These are phyloP conservation scores for Hemileia vastatrix DNA, from an alignment of 1,284 basidiomycete genomes.

Conservation along the genomic window DNA sequence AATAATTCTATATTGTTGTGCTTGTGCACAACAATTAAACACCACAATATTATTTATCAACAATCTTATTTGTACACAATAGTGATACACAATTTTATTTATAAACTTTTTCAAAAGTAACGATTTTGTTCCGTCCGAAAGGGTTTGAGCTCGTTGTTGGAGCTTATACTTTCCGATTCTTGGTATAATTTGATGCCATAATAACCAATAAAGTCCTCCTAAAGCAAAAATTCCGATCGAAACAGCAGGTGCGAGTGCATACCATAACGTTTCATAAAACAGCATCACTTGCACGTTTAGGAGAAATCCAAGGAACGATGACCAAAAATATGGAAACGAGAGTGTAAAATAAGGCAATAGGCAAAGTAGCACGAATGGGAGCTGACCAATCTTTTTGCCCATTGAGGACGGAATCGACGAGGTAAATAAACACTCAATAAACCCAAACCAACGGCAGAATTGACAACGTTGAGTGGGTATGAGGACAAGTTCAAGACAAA, in stretches of 20 bases:
- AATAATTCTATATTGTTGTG: too few species aligned
- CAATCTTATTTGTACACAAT: too few species aligned
- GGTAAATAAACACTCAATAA: too few species aligned
- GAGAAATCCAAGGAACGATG: constrained; percentile 36
- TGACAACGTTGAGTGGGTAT: constrained; percentile 39
- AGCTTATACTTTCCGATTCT: constrained; percentile 27
- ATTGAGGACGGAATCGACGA: constrained; percentile 30
- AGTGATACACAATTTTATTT: too few species aligned
- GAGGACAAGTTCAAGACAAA: constrained; percentile 45
- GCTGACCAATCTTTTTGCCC: constrained; percentile 32
- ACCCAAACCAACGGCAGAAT: constrained; percentile 33
- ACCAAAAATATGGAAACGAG: constrained; percentile 37
- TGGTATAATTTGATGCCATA: constrained; percentile 29
- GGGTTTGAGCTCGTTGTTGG: too few species aligned
- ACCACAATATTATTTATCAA: too few species aligned
- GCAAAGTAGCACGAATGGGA: constrained; percentile 34
- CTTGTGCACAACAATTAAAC: too few species aligned
- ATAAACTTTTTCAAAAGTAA: too few species aligned
- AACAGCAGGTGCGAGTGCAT: too few species aligned
- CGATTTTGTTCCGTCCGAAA: too few species aligned
- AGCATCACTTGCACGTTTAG: constrained; percentile 19
- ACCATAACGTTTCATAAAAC: too few species aligned
- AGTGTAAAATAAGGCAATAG: constrained; percentile 35
- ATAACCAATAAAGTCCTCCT: constrained; percentile 33
- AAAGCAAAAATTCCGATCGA: constrained; percentile 31